Evolutionary conservation across 2,329 filamentous ascomycete species (phyloP).

Genomic region (Orbilia blumenaviensis): DNA sequence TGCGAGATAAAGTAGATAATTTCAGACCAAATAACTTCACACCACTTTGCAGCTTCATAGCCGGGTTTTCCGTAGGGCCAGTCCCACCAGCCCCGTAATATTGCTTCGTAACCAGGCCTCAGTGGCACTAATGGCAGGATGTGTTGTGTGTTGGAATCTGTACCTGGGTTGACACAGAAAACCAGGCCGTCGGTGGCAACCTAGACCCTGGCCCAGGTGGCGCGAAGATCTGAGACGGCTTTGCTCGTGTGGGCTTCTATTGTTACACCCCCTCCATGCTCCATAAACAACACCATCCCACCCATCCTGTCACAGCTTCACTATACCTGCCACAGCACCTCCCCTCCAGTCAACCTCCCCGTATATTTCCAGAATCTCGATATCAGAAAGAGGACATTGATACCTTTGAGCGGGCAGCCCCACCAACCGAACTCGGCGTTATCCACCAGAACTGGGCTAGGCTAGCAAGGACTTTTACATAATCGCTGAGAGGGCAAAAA

Average conservation of each 20-base stretch:
- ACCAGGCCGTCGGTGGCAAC: background rate
- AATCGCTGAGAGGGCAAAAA: background rate
- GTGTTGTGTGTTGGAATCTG: conserved; percentile 3
- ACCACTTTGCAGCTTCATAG: too few species aligned
- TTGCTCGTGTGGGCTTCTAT: conserved; percentile 35
- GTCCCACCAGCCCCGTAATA: too few species aligned
- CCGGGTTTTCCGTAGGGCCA: too few species aligned
- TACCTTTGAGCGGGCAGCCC: background rate
- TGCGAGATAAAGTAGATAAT: too few species aligned
- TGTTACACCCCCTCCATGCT: conserved; percentile 5
- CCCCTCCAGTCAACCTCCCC: background rate
- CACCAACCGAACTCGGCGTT: background rate
- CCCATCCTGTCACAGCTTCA: background rate
- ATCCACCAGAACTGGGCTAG: too few species aligned
- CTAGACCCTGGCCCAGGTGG: background rate
- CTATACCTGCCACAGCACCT: background rate
- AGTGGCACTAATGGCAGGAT: background rate
- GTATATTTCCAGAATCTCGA: background rate
- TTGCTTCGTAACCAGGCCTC: background rate
- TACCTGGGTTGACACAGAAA: background rate
- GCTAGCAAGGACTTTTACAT: background rate
- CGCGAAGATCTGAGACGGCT: conserved; percentile 17
- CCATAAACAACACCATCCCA: background rate
- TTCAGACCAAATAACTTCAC: too few species aligned
- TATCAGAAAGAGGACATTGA: background rate